These are phyloP conservation scores for Fonsecaea nubica DNA, from an alignment of 2,329 filamentous ascomycete genomes.

Conservation along the genomic window DNA sequence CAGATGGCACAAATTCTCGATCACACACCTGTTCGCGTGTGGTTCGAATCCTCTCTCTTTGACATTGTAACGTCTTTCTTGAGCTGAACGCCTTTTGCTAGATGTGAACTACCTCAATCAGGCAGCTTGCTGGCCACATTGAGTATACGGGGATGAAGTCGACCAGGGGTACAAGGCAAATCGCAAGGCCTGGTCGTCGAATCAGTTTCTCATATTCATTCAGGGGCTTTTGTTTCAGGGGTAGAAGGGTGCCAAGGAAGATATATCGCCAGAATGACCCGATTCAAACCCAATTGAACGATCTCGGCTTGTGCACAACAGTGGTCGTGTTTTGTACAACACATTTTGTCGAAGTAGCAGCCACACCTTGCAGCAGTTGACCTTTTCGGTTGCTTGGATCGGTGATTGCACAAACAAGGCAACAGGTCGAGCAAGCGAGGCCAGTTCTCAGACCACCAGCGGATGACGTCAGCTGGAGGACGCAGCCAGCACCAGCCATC, in stretches of 20 bases:
- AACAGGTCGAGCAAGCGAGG: conserved; percentile 3
- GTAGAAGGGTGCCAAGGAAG: neutral
- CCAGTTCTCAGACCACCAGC: conserved; percentile 4
- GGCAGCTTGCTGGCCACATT: neutral
- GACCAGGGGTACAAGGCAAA: neutral
- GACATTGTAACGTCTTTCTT: neutral
- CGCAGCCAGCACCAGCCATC: neutral
- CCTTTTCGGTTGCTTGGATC: neutral
- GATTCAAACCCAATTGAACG: neutral
- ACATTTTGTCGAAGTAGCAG: neutral
- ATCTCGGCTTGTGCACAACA: neutral
- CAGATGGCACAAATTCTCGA: neutral
- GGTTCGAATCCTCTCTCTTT: neutral
- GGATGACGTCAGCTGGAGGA: neutral
- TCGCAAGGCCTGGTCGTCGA: neutral
- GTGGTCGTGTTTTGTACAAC: neutral
- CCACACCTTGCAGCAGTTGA: neutral
- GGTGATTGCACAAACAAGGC: neutral
- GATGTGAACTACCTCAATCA: neutral
- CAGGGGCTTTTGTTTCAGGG: neutral
- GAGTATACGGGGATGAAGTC: neutral
- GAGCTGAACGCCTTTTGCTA: neutral
- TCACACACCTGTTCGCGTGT: neutral
- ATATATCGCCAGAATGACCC: neutral
- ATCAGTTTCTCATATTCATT: neutral